These are phyloP conservation scores for Ganoderma multipileum DNA, from an alignment of 1,284 basidiomycete genomes.

Conservation along the genomic window DNA sequence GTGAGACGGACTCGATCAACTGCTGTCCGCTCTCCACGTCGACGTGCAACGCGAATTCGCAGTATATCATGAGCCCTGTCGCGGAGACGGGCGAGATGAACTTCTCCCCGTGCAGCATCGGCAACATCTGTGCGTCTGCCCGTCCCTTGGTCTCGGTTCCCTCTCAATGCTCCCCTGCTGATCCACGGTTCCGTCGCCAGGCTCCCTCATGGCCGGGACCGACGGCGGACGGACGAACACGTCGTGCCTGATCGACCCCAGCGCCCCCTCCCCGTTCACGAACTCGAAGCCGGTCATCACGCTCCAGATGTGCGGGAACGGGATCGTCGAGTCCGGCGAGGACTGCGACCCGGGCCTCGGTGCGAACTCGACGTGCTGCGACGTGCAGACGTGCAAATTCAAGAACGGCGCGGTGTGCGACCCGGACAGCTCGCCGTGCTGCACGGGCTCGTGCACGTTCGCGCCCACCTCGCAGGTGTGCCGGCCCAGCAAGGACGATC, in stretches of 20 bases:
- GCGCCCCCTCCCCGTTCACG: slow-evolving; percentile 51
- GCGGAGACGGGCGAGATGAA: slow-evolving; percentile 67
- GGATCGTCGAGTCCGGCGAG: slow-evolving; percentile 79
- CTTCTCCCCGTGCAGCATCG: slow-evolving; percentile 85
- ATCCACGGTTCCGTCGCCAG: slow-evolving; percentile 39
- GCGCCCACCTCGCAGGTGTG: slow-evolving; percentile 75
- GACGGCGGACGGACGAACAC: slow-evolving; percentile 54
- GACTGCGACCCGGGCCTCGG: slow-evolving; percentile 88
- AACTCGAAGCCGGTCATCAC: slow-evolving; percentile 55
- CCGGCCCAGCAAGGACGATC: slow-evolving; percentile 69
- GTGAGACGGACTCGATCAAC: slow-evolving; percentile 32
- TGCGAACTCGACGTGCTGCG: slow-evolving; percentile 75
- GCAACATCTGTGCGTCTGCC: slow-evolving; percentile 79
- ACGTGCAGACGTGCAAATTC: slow-evolving; percentile 83
- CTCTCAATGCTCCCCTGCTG: not conserved
- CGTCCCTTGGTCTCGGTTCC: not conserved
- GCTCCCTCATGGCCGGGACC: slow-evolving; percentile 63
- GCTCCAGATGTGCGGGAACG: slow-evolving; percentile 81
- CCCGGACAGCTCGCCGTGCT: slow-evolving; percentile 81
- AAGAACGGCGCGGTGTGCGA: slow-evolving; percentile 78
- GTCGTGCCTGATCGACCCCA: slow-evolving; percentile 69
- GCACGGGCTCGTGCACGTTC: slow-evolving; percentile 74
- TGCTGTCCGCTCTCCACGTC: slow-evolving; percentile 79
- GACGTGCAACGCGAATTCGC: slow-evolving; percentile 70
- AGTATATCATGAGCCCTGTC: slow-evolving; percentile 86